A percentile compares a stretch with the other conserved stretches of the same genome.
These are phyloP conservation scores for Mariannaea sp. DNA, from an alignment of 2,329 filamentous ascomycete species.

Conservation along the genomic window DNA sequence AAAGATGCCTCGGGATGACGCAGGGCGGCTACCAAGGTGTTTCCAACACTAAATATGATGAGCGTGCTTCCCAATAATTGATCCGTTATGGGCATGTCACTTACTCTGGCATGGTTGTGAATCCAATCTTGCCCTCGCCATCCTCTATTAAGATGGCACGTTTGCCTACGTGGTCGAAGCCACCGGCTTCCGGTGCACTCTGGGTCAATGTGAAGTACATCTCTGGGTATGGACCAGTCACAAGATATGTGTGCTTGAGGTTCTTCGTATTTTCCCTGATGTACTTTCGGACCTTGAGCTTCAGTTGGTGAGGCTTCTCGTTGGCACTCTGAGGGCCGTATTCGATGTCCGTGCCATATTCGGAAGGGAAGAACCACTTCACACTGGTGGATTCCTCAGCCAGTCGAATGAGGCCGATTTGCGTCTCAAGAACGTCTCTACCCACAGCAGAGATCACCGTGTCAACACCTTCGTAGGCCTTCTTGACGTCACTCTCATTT, in stretches of 20 bases:
- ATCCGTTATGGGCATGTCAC: slow-evolving; percentile 35
- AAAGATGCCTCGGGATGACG: slow-evolving; percentile 57
- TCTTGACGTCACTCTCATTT: slow-evolving; percentile 50
- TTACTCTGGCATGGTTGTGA: slow-evolving; percentile 75
- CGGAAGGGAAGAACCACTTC: slow-evolving; percentile 69
- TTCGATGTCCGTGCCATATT: slow-evolving; percentile 70
- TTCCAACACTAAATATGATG: slow-evolving; percentile 60
- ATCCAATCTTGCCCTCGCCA: slow-evolving; percentile 64
- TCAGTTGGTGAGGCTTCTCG: slow-evolving; percentile 72
- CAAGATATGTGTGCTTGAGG: slow-evolving; percentile 68
- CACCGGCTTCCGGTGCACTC: slow-evolving; percentile 47
- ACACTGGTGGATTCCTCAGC: slow-evolving; percentile 60
- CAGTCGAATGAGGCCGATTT: slow-evolving; percentile 64
- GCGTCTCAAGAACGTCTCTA: slow-evolving; percentile 62
- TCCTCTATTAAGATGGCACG: slow-evolving; percentile 66
- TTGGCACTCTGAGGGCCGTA: slow-evolving; percentile 59
- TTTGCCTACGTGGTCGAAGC: slow-evolving; percentile 61
- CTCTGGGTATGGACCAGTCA: slow-evolving; percentile 72
- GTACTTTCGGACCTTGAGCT: slow-evolving; percentile 68
- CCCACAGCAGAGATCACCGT: slow-evolving; percentile 70
- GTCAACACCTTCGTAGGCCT: slow-evolving; percentile 65
- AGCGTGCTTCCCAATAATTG: not conserved
- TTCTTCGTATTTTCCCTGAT: slow-evolving; percentile 58
- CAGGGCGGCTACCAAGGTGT: slow-evolving; percentile 66
- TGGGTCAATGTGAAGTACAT: slow-evolving; percentile 57